A percentile compares a stretch with the other conserved stretches of the same genome.
phyloP scores from a whole-genome alignment of 495 filamentous ascomycete genomes.

The Aspergillus coremiiformis region DNA sequence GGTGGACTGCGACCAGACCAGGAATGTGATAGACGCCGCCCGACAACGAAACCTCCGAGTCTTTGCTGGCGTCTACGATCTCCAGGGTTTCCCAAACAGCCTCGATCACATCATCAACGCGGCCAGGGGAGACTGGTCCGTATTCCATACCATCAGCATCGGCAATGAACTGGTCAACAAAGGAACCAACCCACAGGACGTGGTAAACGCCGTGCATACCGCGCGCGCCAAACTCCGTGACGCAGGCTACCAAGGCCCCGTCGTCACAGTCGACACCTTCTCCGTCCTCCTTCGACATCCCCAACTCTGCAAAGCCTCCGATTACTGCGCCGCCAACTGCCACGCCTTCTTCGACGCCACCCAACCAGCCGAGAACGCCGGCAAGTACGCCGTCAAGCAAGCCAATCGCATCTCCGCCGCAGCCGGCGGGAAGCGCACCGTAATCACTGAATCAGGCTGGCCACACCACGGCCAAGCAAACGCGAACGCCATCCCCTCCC shows the following conservation, averaged over 20 bases:
- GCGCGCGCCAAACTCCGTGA: slow-evolving; percentile 51
- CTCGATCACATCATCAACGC: slow-evolving; percentile 48
- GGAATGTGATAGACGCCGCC: slow-evolving; percentile 51
- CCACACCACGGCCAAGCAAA: slow-evolving; percentile 58
- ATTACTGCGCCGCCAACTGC: slow-evolving; percentile 73
- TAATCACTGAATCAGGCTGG: slow-evolving; percentile 82
- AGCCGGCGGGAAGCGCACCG: slow-evolving; percentile 47
- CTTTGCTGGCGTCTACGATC: slow-evolving; percentile 65
- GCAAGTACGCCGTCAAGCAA: slow-evolving; percentile 51
- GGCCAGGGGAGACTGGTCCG: slow-evolving; percentile 50
- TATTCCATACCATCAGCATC: slow-evolving; percentile 62
- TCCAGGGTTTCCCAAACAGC: slow-evolving; percentile 48
- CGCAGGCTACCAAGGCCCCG: slow-evolving; percentile 62
- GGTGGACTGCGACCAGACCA: slow-evolving; percentile 66
- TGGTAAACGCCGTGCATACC: slow-evolving; percentile 46
- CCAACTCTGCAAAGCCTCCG: slow-evolving; percentile 60
- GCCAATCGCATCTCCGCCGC: slow-evolving; percentile 43
- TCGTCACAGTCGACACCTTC: slow-evolving; percentile 76
- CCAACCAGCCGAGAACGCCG: slow-evolving; percentile 49
- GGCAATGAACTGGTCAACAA: slow-evolving; percentile 77
- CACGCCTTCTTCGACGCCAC: slow-evolving; percentile 78
- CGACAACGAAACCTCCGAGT: slow-evolving; percentile 53
- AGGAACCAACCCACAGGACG: slow-evolving; percentile 43
- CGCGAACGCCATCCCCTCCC: slow-evolving; percentile 54
- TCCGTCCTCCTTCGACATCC: slow-evolving; percentile 57